Conservation (phyloP, 108 stramenopile species). For the Nannochloropsis oceanica region DNA sequence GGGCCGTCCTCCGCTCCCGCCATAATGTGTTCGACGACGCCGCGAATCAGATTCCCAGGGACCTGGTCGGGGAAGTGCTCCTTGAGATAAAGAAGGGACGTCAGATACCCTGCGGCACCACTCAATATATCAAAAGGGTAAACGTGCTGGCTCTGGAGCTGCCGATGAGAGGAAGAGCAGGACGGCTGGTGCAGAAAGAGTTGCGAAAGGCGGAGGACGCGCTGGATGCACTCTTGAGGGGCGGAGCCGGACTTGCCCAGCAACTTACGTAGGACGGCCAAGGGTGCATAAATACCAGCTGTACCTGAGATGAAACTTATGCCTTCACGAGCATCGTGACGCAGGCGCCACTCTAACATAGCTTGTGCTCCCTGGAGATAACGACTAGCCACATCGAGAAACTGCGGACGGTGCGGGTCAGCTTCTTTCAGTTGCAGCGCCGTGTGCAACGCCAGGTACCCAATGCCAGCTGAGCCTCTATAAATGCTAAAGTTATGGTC, state of each 20-base stretch:
- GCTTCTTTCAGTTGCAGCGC: not conserved
- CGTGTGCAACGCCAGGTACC: not conserved
- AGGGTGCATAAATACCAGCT: not conserved
- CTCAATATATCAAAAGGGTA: not conserved
- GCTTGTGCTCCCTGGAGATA: not conserved
- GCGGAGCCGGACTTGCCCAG: not conserved
- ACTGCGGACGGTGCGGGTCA: not conserved
- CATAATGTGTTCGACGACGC: slow-evolving; percentile 7
- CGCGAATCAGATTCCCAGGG: not conserved
- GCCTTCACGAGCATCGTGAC: not conserved
- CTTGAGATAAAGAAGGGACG: not conserved
- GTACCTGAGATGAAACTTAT: not conserved
- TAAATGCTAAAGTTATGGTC: not conserved
- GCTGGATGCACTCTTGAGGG: not conserved
- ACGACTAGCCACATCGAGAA: not conserved
- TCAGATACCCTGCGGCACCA: slow-evolving; percentile 11
- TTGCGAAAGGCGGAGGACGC: not conserved
- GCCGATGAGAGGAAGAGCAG: not conserved
- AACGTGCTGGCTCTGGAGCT: not conserved
- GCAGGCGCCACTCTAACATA: not conserved
- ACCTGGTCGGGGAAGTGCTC: not conserved
- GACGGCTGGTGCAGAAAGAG: not conserved
- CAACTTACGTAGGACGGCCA: not conserved
- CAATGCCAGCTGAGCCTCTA: not conserved
- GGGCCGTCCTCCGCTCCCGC: slow-evolving; percentile 4